phyloP scores from a whole-genome alignment of 192 early-diverging fungal species.

The Backusella macrospora region DNA sequence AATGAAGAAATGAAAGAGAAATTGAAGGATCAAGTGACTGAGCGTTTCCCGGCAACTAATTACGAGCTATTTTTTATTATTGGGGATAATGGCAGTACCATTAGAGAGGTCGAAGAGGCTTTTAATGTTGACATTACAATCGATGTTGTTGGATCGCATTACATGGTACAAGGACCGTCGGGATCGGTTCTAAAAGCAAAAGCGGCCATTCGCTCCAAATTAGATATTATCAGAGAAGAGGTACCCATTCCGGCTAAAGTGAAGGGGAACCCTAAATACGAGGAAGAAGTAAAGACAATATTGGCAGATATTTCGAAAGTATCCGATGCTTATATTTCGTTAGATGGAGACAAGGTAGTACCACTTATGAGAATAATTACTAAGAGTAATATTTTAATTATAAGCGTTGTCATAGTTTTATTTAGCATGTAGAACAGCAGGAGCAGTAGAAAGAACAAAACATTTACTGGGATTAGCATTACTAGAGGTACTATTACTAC shows the following conservation, averaged over 20 bases:
- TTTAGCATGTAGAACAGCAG: neutral
- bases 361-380: neutral
- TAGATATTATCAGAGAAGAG: neutral
- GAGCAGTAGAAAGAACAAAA: constrained; percentile 10
- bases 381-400: neutral
- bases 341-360: constrained; percentile 8
- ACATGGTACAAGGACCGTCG: constrained; percentile 11
- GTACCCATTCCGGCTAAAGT: neutral
- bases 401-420: constrained; percentile 2
- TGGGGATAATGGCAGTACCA: constrained; percentile 17
- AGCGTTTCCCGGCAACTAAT: constrained; percentile 8
- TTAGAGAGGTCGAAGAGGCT: neutral
- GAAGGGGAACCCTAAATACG: neutral
- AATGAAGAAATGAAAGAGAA: neutral
- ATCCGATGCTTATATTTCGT: constrained; percentile 14
- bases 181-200: constrained; percentile 1
- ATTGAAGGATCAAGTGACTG: neutral
- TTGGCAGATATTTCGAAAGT: constrained; percentile 21
- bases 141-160: neutral
- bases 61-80: constrained; percentile 25
- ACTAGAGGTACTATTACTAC: constrained; percentile 13
- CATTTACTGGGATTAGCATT: neutral
- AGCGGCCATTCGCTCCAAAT: neutral
- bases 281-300: neutral
- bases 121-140: constrained; percentile 14